Evolutionary conservation across 495 filamentous ascomycete genomes (phyloP).

Genomic region (Daldinia bambusicola): DNA sequence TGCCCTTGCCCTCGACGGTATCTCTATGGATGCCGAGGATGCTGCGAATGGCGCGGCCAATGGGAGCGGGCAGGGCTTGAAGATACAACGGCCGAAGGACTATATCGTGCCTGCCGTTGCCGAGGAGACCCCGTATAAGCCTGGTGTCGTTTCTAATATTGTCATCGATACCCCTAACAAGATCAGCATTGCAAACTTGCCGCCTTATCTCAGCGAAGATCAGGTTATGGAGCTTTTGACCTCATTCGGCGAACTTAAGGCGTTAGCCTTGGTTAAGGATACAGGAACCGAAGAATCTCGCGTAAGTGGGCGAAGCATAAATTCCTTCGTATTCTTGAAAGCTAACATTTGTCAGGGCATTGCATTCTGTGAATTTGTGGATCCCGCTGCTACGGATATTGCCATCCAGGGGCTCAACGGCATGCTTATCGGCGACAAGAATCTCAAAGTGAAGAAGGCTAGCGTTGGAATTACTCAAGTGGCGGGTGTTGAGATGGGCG

Average conservation of each 20-base stretch:
- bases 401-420: slow-evolving; percentile 91
- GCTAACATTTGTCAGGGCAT: slow-evolving; percentile 72
- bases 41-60: slow-evolving; percentile 65
- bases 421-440: slow-evolving; percentile 88
- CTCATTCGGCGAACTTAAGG: slow-evolving; percentile 91
- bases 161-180: slow-evolving; percentile 95
- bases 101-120: slow-evolving; percentile 89
- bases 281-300: slow-evolving; percentile 84
- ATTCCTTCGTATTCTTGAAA: background rate
- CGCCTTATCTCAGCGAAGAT: slow-evolving; percentile 85
- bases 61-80: slow-evolving; percentile 69
- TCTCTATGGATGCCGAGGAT: slow-evolving; percentile 81
- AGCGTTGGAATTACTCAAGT: slow-evolving; percentile 94
- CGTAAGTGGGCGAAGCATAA: slow-evolving; percentile 64
- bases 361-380: slow-evolving; percentile 94
- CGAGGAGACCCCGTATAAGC: slow-evolving; percentile 80
- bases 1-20: slow-evolving; percentile 88
- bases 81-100: slow-evolving; percentile 92
- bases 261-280: slow-evolving; percentile 92
- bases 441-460: slow-evolving; percentile 85
- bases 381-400: slow-evolving; percentile 79
- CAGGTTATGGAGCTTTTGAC: slow-evolving; percentile 89
- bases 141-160: slow-evolving; percentile 78
- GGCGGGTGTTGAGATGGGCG: slow-evolving; percentile 88
- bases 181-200: slow-evolving; percentile 90